These are phyloP conservation scores for Triticum urartu DNA, from an alignment of 176 grass and related monocot species.

Conservation along the genomic window DNA sequence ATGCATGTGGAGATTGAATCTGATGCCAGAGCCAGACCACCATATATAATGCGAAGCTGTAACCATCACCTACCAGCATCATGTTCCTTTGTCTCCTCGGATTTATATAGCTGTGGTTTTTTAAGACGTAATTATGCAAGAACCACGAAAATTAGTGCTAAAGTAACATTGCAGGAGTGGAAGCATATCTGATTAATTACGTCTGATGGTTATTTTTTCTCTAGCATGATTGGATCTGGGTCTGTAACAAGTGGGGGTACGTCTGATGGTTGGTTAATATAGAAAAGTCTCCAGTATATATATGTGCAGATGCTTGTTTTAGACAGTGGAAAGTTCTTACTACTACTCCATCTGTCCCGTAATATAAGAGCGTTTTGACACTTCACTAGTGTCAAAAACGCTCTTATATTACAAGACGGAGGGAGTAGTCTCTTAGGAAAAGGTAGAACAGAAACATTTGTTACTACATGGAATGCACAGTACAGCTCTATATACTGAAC, in stretches of 20 bases:
- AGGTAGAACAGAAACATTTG: background rate
- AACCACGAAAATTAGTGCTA: background rate
- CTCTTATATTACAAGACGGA: no score
- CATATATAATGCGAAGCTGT: slow-evolving; percentile 19
- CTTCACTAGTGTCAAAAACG: no score
- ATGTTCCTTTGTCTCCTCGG: background rate
- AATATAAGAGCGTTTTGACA: no score
- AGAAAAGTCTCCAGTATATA: background rate
- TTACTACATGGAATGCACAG: background rate
- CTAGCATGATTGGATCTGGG: background rate
- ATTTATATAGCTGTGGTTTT: background rate
- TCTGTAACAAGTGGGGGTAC: background rate
- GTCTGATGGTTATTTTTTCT: background rate
- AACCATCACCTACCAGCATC: background rate
- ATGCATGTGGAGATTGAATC: slow-evolving; percentile 26
- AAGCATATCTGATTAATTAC: slow-evolving; percentile 6
- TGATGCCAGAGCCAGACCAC: slow-evolving; percentile 13
- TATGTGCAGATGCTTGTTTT: background rate
- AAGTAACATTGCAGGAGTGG: background rate
- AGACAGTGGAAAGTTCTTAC: background rate
- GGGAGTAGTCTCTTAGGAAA: background rate
- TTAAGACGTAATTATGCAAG: background rate
- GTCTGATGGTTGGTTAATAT: background rate
- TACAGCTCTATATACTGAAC: background rate
- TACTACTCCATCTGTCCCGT: background rate